A percentile compares a stretch with the other conserved stretches of the same genome.
These are phyloP conservation scores for Phoma sp. DNA, from an alignment of 2,329 filamentous ascomycete species.

Conservation along the genomic window DNA sequence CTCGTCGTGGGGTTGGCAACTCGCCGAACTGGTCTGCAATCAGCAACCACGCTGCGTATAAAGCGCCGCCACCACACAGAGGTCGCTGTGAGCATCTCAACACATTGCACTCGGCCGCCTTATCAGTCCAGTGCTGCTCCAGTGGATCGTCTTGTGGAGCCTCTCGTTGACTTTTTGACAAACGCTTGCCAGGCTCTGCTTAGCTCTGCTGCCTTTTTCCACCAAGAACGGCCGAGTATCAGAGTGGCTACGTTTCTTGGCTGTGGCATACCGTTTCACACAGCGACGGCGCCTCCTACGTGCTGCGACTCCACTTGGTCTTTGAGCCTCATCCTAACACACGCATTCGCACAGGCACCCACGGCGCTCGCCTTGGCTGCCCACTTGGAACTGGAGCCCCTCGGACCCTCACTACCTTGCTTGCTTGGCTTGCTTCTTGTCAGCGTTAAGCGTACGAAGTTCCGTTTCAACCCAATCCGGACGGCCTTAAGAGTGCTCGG, in stretches of 20 bases:
- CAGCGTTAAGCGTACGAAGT: conserved; percentile 16
- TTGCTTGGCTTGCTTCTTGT: conserved; percentile 18
- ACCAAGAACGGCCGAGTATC: conserved; percentile 18
- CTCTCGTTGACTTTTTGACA: conserved; percentile 9
- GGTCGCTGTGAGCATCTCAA: conserved; percentile 12
- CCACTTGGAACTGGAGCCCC: conserved; percentile 21
- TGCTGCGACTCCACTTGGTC: conserved; percentile 23
- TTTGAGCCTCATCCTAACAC: conserved; percentile 19
- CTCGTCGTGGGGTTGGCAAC: conserved; percentile 11
- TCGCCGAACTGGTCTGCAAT: conserved; percentile 11
- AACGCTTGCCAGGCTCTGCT: conserved; percentile 16
- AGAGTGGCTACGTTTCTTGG: conserved; percentile 23
- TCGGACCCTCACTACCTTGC: conserved; percentile 7
- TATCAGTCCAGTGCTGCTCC: conserved; percentile 9
- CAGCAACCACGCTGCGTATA: conserved; percentile 8
- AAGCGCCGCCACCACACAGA: conserved; percentile 14
- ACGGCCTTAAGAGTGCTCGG: conserved; percentile 13
- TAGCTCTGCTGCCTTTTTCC: conserved; percentile 15
- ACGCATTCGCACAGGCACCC: conserved; percentile 15
- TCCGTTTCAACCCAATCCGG: conserved; percentile 20
- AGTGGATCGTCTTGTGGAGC: conserved; percentile 15
- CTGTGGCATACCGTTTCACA: conserved; percentile 29
- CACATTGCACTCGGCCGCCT: conserved; percentile 11
- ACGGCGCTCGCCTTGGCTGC: conserved; percentile 18
- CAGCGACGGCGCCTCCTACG: conserved; percentile 30